phyloP scores from a whole-genome alignment of 2,329 filamentous ascomycete species.

The Zymoseptoria ardabiliae region DNA sequence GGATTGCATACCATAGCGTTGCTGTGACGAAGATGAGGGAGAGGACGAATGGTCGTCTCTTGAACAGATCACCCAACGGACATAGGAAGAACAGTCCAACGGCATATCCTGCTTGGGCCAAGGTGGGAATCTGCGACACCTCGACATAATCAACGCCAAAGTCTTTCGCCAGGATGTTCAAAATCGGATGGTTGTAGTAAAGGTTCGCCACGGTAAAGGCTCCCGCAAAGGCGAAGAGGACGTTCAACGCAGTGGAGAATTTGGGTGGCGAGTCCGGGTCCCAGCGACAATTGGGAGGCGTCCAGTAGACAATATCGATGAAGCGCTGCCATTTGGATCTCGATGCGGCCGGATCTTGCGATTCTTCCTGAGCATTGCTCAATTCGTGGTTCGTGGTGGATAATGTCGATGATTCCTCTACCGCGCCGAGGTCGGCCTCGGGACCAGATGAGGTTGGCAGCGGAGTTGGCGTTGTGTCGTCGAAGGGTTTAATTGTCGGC shows the following conservation, averaged over 20 bases:
- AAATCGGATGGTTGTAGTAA: constrained; percentile 73
- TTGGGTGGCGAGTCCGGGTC: constrained; percentile 57
- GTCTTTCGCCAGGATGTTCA: constrained; percentile 65
- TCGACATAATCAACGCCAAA: constrained; percentile 65
- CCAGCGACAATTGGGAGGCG: constrained; percentile 61
- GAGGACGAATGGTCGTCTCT: constrained; percentile 62
- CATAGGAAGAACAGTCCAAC: constrained; percentile 66
- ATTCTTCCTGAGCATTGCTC: background rate
- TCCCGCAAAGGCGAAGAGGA: constrained; percentile 60
- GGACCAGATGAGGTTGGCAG: background rate
- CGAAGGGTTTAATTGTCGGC: background rate
- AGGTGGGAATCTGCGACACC: constrained; percentile 61
- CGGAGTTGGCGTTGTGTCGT: background rate
- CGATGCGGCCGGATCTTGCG: background rate
- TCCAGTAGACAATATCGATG: constrained; percentile 45
- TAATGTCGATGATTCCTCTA: background rate
- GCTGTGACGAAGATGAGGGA: constrained; percentile 57
- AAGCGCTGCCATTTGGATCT: constrained; percentile 18
- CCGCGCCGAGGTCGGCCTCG: background rate
- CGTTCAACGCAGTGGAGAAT: constrained; percentile 61
- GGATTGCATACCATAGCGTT: constrained; percentile 49
- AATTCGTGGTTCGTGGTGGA: background rate
- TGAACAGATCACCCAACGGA: constrained; percentile 64
- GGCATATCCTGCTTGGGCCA: constrained; percentile 75
- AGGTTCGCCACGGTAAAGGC: constrained; percentile 71